Base-by-base conservation (phyloP, 2,329 filamentous ascomycete species). In the Endothia cerciana region DNA sequence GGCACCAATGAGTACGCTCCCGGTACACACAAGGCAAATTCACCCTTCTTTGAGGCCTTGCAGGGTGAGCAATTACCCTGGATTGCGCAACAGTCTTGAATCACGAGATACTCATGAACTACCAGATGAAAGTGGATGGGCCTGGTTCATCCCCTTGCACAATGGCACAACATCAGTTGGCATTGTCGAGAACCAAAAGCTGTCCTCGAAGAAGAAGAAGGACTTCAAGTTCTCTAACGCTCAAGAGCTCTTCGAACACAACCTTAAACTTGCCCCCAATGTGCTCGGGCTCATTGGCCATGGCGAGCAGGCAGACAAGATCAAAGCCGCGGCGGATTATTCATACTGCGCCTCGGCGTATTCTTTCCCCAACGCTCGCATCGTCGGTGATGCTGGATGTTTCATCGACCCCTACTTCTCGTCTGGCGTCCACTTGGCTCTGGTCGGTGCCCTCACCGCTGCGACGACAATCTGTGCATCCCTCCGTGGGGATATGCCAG, bases 321-420 rank as follows among this genome's bases (percentile, higher is more conserved):
- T 83, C 66, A 79, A 78, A 65, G 71, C 74, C 0, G 82, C 80
- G 1, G 80, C 81, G 0, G 82, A 84, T 71, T 84, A 74, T 72
- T 84, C 81, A 0, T 83, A 84, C 70, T 79, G 73, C 56, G 77
- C 82, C 3, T 75, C 77, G 0, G 65, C 71, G 0, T 85, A 85
- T 67, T 76, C 80, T 0, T 63, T 71, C 19, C 76, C 77, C 1
- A 66, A 77, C 64, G 69, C 74, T 2, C 81, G 81, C 28, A 75
- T 83, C 11, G 76, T 72, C 10, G 81, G 82, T 1, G 81, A 84
- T 65, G 81, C 81, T 0, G 82, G 80, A 0, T 79, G 77, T 68
- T 84, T 84, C 68, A 82, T 84, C 65, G 81, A 84, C 65, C 81
- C 81, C 0, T 79, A 76, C 65, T 84, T 83, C 72, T 82, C 79